A percentile compares a stretch with the other conserved stretches of the same genome.
These are phyloP conservation scores for Calonectria pteridis DNA, from an alignment of 2,329 filamentous ascomycete species.

Conservation along the genomic window DNA sequence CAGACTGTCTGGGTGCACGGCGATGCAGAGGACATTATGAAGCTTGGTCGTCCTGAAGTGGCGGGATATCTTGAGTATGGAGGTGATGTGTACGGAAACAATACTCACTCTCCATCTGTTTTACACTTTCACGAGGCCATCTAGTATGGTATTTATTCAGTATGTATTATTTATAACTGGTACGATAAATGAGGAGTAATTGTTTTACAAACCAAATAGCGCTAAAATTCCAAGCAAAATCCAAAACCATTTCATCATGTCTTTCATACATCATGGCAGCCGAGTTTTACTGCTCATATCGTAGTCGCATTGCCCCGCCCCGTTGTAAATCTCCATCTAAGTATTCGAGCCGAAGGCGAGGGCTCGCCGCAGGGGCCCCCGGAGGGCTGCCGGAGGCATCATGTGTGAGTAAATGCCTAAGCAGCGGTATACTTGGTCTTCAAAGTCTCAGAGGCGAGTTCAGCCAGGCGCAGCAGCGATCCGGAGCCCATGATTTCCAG, in stretches of 20 bases:
- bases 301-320: neutral
- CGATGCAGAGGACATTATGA: constrained; percentile 2
- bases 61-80: neutral
- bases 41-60: neutral
- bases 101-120: neutral
- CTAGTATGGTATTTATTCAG: neutral
- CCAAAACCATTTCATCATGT: neutral
- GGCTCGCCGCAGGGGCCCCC: no score
- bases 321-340: neutral
- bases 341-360: neutral
- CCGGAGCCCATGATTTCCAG: constrained; percentile 31
- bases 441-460: neutral
- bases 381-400: neutral
- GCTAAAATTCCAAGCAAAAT: neutral
- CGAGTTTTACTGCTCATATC: neutral
- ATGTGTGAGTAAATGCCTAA: neutral
- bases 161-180: neutral
- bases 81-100: neutral
- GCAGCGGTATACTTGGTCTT: neutral
- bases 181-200: neutral
- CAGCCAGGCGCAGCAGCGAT: neutral
- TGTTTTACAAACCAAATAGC: neutral
- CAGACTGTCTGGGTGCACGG: neutral
- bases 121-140: neutral
- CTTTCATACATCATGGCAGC: neutral